Conservation (phyloP, 2,329 filamentous ascomycete species). For the Leptographium wingfieldii region DNA sequence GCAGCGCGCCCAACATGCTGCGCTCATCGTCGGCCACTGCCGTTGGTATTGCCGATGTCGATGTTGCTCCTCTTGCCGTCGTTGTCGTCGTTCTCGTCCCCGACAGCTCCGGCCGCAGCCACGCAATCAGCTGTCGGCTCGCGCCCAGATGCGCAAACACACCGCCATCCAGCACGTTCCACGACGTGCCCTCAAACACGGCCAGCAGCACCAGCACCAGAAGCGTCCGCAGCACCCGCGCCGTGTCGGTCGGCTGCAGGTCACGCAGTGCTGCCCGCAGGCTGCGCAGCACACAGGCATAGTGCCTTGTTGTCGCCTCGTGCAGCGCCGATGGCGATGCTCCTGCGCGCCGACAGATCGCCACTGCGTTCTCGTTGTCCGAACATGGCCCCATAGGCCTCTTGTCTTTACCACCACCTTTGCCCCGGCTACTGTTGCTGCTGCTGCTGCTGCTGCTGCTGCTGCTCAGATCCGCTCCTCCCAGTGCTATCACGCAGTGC, state of each 20-base stretch:
- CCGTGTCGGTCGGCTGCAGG: slow-evolving; percentile 8
- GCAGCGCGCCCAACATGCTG: slow-evolving; percentile 8
- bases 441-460: not conserved
- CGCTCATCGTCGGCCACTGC: slow-evolving; percentile 6
- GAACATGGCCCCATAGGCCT: not conserved
- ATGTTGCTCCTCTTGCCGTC: not conserved
- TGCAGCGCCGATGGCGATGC: slow-evolving; percentile 6
- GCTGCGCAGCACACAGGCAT: slow-evolving; percentile 11
- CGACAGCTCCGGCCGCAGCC: slow-evolving; percentile 5
- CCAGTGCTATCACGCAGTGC: slow-evolving; percentile 13
- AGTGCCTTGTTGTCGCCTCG: slow-evolving; percentile 12
- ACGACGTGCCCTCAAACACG: slow-evolving; percentile 11
- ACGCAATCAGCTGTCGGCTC: slow-evolving; percentile 13
- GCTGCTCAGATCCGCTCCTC: slow-evolving; percentile 8
- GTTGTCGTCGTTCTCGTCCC: not conserved
- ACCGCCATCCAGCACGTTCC: slow-evolving; percentile 9
- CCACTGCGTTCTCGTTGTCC: not conserved
- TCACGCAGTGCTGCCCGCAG: slow-evolving; percentile 8
- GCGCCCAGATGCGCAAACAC: slow-evolving; percentile 13
- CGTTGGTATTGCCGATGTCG: not conserved
- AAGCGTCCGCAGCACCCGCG: slow-evolving; percentile 11
- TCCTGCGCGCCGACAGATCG: not conserved
- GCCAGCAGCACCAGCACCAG: slow-evolving; percentile 10
- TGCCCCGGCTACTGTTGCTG: not conserved
- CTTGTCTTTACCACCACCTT: not conserved